Evolutionary conservation across 1,139 yeast genomes (phyloP).

Genomic region (Candida albicans): DNA sequence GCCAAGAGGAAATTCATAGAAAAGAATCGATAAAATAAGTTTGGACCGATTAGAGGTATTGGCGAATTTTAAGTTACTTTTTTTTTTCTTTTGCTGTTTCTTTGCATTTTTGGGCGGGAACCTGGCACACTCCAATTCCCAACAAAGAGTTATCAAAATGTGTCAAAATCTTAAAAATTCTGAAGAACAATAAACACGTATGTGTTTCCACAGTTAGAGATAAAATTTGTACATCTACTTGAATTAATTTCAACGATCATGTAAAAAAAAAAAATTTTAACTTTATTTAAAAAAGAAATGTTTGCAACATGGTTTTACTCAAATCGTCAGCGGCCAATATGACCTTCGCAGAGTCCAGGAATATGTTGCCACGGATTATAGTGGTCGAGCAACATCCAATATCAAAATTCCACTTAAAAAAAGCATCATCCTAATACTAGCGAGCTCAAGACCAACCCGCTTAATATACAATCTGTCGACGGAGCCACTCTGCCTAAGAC

Average conservation of each 20-base stretch:
- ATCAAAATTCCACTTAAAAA: slow-evolving; percentile 3
- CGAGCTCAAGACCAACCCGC: slow-evolving; percentile 71
- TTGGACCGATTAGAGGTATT: too few relatives aligned
- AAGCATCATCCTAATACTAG: slow-evolving; percentile 17
- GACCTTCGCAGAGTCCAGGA: slow-evolving; percentile 91
- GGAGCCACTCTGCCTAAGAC: slow-evolving; percentile 79
- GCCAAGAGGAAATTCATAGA: neutral
- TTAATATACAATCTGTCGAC: slow-evolving; percentile 77
- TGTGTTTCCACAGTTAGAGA: neutral
- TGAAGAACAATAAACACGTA: neutral
- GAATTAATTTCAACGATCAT: neutral
- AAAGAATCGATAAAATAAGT: neutral
- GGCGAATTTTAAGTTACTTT: too few relatives aligned
- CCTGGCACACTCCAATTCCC: too few relatives aligned
- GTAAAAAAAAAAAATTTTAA: neutral
- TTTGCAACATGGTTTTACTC: slow-evolving; percentile 92
- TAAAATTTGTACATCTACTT: too few relatives aligned
- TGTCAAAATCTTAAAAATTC: too few relatives aligned
- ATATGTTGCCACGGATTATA: slow-evolving; percentile 69
- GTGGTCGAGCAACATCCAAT: slow-evolving; percentile 57
- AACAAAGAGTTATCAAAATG: too few relatives aligned
- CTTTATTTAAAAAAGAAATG: slow-evolving; percentile 30
- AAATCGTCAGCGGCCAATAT: slow-evolving; percentile 74
- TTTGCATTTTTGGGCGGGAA: too few relatives aligned
- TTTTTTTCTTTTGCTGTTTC: too few relatives aligned